Base-by-base conservation (phyloP, 2,329 filamentous ascomycete genomes). In the Apiospora saccharicola region DNA sequence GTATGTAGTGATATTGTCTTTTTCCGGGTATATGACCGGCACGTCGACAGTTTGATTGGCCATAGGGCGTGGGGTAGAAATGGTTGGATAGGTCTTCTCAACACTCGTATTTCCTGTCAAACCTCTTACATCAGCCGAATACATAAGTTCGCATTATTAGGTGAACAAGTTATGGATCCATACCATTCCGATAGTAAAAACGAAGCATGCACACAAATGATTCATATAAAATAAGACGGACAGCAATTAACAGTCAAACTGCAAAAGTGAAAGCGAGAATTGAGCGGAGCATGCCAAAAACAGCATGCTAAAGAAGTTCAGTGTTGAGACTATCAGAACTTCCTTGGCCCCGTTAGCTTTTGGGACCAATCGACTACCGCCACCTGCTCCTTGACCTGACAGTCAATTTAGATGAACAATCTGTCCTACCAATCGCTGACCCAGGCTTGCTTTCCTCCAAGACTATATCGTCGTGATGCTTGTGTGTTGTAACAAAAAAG, bases 251-350 rank as follows among this genome's bases (percentile, higher is more conserved):
- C 19, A 13, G 14, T 57, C 51, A 22, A 34, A 22, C 12, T 22
- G 19, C 7, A 34, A 34, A 16, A 22, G 16, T 12, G 16, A 61
- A 7, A 22, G 30, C 14, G 16, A 37, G 19, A 61, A 37, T 22
- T 61, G 30, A 34, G 19, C 34, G 30, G 19, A 12, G 30, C 19
- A 37, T 61, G 34, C 53, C 30, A 10, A 34, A 34, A 37, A 0
- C 16, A 22, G 22, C 22, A 41, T 64, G 19, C 57, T 41, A 34
- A 41, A 64, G 16, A 19, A n/a, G n/a, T 64, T 41, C 19, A 41
- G 57, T 41, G 34, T 64, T 64, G 34, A 64, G 34, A 37, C 57
- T 64, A 64, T 64, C 34, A 41, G 57, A 64, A 41, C 34, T 13
- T 64, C 19, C 34, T 37, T n/a, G 30, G 12, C 19, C 57, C 34